Evolutionary conservation across 2,329 filamentous ascomycete genomes (phyloP).

Genomic region (Graphilbum ipis-grandicollis): DNA sequence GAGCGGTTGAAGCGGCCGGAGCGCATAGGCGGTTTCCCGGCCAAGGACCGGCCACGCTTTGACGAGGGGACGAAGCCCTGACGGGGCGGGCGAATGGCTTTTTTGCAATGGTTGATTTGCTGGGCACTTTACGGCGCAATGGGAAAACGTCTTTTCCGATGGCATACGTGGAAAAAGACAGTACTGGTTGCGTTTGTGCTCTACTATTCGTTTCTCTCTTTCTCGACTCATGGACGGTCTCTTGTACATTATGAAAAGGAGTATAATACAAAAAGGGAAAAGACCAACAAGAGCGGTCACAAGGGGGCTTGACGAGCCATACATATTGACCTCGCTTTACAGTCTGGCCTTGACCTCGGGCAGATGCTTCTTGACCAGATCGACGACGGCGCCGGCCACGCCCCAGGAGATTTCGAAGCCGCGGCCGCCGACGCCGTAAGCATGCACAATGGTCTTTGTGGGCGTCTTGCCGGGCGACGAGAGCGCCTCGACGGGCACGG

Average conservation of each 20-base stretch:
- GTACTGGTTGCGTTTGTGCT: no score
- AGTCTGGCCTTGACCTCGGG: background rate
- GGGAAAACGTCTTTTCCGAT: no score
- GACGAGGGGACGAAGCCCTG: slow-evolving; percentile 3
- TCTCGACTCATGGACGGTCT: no score
- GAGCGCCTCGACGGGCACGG: slow-evolving; percentile 10
- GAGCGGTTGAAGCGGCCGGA: slow-evolving; percentile 35
- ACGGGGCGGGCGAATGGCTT: no score
- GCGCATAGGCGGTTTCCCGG: slow-evolving; percentile 35
- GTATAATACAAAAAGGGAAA: background rate
- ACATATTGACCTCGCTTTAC: background rate
- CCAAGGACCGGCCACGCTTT: slow-evolving; percentile 17
- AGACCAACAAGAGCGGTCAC: no score
- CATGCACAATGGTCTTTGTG: slow-evolving; percentile 24
- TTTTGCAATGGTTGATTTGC: no score
- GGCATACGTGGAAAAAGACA: no score
- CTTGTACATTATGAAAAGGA: background rate
- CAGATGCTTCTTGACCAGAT: slow-evolving; percentile 15
- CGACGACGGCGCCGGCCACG: slow-evolving; percentile 30
- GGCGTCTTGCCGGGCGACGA: no score
- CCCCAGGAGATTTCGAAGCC: slow-evolving; percentile 46
- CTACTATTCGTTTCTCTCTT: background rate
- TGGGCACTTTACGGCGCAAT: no score
- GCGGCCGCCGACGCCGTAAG: slow-evolving; percentile 43
- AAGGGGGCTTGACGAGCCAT: no score